Conservation (phyloP, 2,329 filamentous ascomycete species). For the Exophiala xenobiotica region DNA sequence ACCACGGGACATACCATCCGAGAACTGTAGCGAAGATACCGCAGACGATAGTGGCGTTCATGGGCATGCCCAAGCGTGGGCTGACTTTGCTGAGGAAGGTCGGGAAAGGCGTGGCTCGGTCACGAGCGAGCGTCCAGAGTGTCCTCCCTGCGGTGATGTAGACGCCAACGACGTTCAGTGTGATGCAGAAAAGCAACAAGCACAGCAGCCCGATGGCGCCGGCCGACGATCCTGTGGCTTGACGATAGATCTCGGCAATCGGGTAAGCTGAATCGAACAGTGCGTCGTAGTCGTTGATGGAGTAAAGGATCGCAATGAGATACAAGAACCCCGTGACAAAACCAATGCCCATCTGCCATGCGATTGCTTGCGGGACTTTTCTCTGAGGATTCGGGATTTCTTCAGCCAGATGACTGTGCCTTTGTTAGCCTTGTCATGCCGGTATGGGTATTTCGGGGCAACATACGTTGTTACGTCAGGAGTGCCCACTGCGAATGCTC, state of each 20-base stretch:
- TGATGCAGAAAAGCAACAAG: slow-evolving; percentile 55
- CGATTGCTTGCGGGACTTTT: slow-evolving; percentile 52
- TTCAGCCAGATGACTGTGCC: slow-evolving; percentile 58
- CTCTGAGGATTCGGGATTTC: slow-evolving; percentile 64
- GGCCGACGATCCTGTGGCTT: slow-evolving; percentile 54
- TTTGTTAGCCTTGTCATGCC: too few species aligned
- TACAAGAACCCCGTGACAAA: slow-evolving; percentile 50
- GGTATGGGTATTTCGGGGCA: slow-evolving; percentile 46
- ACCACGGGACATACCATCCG: slow-evolving; percentile 35
- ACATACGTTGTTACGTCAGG: slow-evolving; percentile 64
- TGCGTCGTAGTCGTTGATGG: slow-evolving; percentile 47
- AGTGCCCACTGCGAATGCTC: slow-evolving; percentile 66
- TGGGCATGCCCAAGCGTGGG: slow-evolving; percentile 50
- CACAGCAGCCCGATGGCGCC: slow-evolving; percentile 55
- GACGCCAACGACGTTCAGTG: slow-evolving; percentile 54
- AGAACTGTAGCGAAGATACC: slow-evolving; percentile 52
- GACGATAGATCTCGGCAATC: slow-evolving; percentile 64
- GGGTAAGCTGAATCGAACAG: slow-evolving; percentile 54
- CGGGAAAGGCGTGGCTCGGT: slow-evolving; percentile 57
- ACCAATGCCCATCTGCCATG: slow-evolving; percentile 51
- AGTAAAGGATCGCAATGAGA: slow-evolving; percentile 55
- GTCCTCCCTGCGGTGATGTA: slow-evolving; percentile 62
- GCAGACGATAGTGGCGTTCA: slow-evolving; percentile 57
- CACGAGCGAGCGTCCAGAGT: slow-evolving; percentile 62
- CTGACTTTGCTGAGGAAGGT: slow-evolving; percentile 50